Evolutionary conservation across 345 rosid genomes (phyloP), one percentile per base, ranked within the genome.

Genomic region (Melaleuca alternifolia): DNA sequence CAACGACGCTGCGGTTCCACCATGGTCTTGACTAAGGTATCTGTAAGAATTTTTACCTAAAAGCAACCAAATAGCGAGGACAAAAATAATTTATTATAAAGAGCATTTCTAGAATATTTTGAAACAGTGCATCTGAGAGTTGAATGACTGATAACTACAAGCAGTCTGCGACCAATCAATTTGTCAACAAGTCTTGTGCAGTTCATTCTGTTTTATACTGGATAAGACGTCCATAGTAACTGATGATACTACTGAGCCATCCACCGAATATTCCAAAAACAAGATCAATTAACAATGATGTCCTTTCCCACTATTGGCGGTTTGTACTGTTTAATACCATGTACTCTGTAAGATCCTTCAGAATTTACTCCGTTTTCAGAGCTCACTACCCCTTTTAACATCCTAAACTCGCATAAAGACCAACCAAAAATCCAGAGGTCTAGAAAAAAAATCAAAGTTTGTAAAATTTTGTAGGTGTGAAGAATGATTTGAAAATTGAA

Each of bases 1-100:
- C 99, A 96, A 57, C 92, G 95, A 3, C 99, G 94, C 20, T 92
- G 94, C 85, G 99, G 99, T 87, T 97, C 99, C 59, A 97, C 98
- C 99, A 96, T 94, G 81, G 94, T 97, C 93, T 93, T 97, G 86
- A 87, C 95, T 89, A 96, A 89, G 83, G 98, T 93, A 84, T 97
- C 99, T 85, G 94, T 95, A 21, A 94, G 87, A 86, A 97, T 86
- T 86, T 94, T 97, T 50, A 93, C 97, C 99, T 97, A 89, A 86
- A 87, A 54, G 65, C 33, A 62, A 46, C 37, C 61, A 6, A n/a
- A 81, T 37, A 54, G 33, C 30, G 26, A 76, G 57, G 81, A 82
- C 52, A 21, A 77, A 81, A 28, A 79, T 51, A 79, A n/a, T 14
- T 48, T 54, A 21, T 62, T 30, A 86, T 54, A 54, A 48, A 83